Percentiles rank a stretch among this genome's conserved stretches.
Conservation (phyloP, 148 eudicot species). For the Rhododendron mucronatum region DNA sequence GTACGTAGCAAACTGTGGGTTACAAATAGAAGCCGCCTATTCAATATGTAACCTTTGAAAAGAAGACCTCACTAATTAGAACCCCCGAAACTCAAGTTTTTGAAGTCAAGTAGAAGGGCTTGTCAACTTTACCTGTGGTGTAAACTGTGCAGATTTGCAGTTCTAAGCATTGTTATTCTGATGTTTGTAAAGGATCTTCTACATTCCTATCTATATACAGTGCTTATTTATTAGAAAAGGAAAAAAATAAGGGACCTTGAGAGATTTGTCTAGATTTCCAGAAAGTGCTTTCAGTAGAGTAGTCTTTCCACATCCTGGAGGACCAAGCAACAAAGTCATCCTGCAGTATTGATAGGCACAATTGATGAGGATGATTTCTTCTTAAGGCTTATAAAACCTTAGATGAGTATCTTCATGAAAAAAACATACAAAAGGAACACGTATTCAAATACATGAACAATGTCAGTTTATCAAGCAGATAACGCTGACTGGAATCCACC, state of each 20-base stretch:
- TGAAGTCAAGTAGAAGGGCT: background rate
- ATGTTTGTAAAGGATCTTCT: background rate
- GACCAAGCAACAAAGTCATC: constrained; percentile 71
- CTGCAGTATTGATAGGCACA: constrained; percentile 31
- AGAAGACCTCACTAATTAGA: background rate
- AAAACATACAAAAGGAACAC: background rate
- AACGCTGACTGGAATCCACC: background rate
- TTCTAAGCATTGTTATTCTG: background rate
- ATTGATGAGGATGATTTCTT: background rate
- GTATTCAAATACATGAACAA: background rate
- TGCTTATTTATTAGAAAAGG: background rate
- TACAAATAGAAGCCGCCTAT: too few relatives aligned
- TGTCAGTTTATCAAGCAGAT: background rate
- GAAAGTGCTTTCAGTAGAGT: constrained; percentile 68
- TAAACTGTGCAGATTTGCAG: background rate
- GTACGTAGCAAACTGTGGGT: background rate
- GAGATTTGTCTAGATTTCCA: constrained; percentile 59
- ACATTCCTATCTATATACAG: background rate
- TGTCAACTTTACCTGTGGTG: background rate
- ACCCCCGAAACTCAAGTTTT: background rate
- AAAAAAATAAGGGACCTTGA: constrained; percentile 42
- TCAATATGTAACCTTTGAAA: background rate
- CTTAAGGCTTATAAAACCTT: background rate
- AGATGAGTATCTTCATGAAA: background rate
- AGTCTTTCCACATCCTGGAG: constrained; percentile 86